These are phyloP conservation scores for Fusarium fracticaudum DNA, from an alignment of 2,329 filamentous ascomycete genomes.

Conservation along the genomic window DNA sequence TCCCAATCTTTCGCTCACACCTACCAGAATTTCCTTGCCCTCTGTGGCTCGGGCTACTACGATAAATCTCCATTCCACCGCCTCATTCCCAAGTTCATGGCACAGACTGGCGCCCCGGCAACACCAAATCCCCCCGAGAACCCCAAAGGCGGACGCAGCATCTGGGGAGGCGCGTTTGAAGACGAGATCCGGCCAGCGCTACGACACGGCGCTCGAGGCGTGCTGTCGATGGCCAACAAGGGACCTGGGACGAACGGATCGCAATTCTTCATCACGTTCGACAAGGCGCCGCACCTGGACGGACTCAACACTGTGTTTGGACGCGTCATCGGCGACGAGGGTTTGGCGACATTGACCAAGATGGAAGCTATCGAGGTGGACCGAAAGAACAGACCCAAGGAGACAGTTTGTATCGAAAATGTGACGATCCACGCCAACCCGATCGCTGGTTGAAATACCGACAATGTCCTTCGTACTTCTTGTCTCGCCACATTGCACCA, in stretches of 20 bases:
- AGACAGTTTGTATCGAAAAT: conserved; percentile 71
- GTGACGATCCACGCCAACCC: conserved; percentile 85
- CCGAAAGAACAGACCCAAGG: conserved; percentile 79
- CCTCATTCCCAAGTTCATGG: conserved; percentile 83
- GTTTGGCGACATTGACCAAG: conserved; percentile 71
- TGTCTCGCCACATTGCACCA: not conserved
- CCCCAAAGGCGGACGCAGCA: conserved; percentile 75
- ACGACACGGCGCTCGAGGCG: conserved; percentile 73
- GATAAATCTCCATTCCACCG: conserved; percentile 80
- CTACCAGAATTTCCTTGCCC: conserved; percentile 82
- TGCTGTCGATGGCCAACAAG: conserved; percentile 83
- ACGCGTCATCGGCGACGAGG: conserved; percentile 73
- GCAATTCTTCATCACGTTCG: conserved; percentile 85
- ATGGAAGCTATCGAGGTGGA: conserved; percentile 79
- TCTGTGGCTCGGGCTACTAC: conserved; percentile 84
- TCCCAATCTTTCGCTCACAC: conserved; percentile 16
- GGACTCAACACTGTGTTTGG: conserved; percentile 88
- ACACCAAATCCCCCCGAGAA: conserved; percentile 61
- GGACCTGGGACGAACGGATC: conserved; percentile 78
- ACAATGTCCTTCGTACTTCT: not conserved
- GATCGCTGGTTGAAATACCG: conserved; percentile 64
- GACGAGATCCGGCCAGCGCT: conserved; percentile 81
- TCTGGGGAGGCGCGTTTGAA: conserved; percentile 78
- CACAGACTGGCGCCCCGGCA: conserved; percentile 76
- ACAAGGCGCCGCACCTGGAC: conserved; percentile 81